Conservation (phyloP, 768 basidiomycete species). For the Hemileccinum rubropunctum region DNA sequence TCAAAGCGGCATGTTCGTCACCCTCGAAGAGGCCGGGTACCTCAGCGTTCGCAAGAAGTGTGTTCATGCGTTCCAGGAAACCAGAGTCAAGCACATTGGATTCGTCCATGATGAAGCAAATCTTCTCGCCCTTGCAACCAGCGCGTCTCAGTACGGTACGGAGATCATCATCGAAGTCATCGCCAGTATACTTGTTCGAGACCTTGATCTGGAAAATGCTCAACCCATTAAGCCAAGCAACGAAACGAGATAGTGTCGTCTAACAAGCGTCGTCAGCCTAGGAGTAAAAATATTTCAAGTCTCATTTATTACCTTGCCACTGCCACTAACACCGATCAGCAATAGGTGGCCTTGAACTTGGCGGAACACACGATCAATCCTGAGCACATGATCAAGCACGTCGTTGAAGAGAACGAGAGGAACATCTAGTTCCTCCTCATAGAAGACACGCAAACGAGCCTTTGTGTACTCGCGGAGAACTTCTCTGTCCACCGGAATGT, state of each 20-base stretch:
- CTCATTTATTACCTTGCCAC: slow-evolving; percentile 77
- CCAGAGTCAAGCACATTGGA: slow-evolving; percentile 99
- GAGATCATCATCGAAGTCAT: slow-evolving; percentile 98
- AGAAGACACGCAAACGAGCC: slow-evolving; percentile 95
- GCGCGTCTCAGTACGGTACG: slow-evolving; percentile 91
- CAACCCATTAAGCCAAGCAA: slow-evolving; percentile 99
- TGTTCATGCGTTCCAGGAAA: slow-evolving; percentile 99
- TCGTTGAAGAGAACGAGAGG: slow-evolving; percentile 98
- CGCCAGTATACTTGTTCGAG: slow-evolving; percentile 97
- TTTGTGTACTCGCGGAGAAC: slow-evolving; percentile 93
- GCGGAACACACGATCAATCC: slow-evolving; percentile 98
- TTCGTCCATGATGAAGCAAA: slow-evolving; percentile 99
- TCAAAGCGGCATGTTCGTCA: slow-evolving; percentile 96
- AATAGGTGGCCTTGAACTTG: slow-evolving; percentile 96
- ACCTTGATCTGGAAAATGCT: slow-evolving; percentile 99
- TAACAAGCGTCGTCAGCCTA: slow-evolving; percentile 32
- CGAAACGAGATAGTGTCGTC: slow-evolving; percentile 97
- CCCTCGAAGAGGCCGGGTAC: slow-evolving; percentile 99
- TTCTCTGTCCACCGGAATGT: slow-evolving; percentile 93
- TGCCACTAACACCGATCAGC: slow-evolving; percentile 96
- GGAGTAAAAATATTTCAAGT: background rate
- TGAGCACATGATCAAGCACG: slow-evolving; percentile 94
- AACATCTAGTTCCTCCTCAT: slow-evolving; percentile 98
- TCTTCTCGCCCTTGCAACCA: slow-evolving; percentile 98
- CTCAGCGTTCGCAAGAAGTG: slow-evolving; percentile 97